A percentile compares a stretch with the other conserved stretches of the same genome.
These are phyloP conservation scores for Fusarium tupiense DNA, from an alignment of 2,329 filamentous ascomycete genomes.

Conservation along the genomic window DNA sequence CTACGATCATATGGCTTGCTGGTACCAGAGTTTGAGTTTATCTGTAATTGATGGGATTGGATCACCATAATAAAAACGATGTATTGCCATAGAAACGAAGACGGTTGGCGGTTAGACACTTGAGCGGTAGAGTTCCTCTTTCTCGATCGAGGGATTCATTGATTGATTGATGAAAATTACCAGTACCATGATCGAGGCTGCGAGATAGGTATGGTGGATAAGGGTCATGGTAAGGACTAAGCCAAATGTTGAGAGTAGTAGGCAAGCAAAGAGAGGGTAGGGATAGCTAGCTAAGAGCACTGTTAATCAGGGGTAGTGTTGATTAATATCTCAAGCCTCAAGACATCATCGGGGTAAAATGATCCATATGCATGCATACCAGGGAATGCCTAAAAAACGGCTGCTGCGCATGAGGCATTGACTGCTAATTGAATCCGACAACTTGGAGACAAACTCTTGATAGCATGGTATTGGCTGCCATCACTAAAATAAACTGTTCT, in stretches of 20 bases:
- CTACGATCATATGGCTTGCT: neutral
- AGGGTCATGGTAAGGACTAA: neutral
- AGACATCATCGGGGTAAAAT: neutral
- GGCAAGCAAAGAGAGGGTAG: neutral
- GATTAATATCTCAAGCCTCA: neutral
- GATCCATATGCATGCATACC: neutral
- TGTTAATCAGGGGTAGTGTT: neutral
- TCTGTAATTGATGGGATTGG: neutral
- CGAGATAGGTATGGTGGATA: neutral
- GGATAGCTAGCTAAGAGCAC: neutral
- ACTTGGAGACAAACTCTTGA: neutral
- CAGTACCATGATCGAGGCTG: neutral
- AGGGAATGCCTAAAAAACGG: neutral
- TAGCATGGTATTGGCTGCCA: neutral
- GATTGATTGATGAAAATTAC: neutral
- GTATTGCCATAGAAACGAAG: neutral
- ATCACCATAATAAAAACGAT: neutral
- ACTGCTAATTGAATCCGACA: neutral
- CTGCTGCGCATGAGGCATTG: neutral
- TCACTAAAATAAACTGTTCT: neutral
- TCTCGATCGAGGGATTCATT: neutral
- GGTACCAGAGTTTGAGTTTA: neutral
- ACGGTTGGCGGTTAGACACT: neutral
- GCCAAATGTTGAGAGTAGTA: neutral
- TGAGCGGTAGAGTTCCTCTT: neutral